Percentiles rank a stretch among this genome's conserved stretches.
These are phyloP conservation scores for Escallonia herrerae DNA, from an alignment of 129 eudicot genomes.

Conservation along the genomic window DNA sequence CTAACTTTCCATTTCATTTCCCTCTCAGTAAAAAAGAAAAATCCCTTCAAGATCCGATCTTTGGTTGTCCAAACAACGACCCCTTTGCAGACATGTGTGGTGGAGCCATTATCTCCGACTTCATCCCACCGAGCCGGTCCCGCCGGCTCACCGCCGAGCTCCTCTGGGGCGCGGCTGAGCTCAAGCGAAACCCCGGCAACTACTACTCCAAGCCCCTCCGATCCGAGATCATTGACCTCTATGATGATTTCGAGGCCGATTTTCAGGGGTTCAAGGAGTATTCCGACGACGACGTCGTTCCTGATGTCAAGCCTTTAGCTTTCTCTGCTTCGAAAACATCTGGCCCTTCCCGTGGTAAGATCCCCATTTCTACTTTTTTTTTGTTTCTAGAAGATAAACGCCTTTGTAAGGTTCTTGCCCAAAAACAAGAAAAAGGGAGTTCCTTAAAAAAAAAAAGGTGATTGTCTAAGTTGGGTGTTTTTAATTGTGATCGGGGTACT, in stretches of 20 bases:
- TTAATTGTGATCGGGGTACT: too few relatives aligned
- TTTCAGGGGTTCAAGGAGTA: conserved; percentile 59
- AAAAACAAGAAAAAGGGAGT: too few relatives aligned
- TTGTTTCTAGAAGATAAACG: background rate
- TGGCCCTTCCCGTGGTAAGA: conserved; percentile 23
- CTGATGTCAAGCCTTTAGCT: conserved; percentile 33
- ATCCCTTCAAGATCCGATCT: too few relatives aligned
- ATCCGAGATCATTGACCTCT: conserved; percentile 34
- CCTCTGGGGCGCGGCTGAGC: conserved; percentile 37
- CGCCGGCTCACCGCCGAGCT: conserved; percentile 57
- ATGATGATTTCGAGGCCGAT: conserved; percentile 79
- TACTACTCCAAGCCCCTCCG: conserved; percentile 45
- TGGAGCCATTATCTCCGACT: conserved; percentile 79
- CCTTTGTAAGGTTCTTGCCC: background rate
- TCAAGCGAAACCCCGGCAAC: conserved; percentile 25
- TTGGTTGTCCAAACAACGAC: too few relatives aligned
- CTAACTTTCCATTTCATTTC: background rate
- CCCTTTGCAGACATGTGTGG: conserved; percentile 59
- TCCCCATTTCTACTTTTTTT: background rate
- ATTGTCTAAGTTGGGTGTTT: too few relatives aligned
- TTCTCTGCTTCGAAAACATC: conserved; percentile 38
- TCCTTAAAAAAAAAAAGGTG: too few relatives aligned
- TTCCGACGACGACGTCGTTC: conserved; percentile 27
- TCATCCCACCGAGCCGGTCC: conserved; percentile 39
- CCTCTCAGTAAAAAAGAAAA: background rate